Base-by-base conservation (phyloP, 2,329 filamentous ascomycete genomes). In the Fusarium sp. region DNA sequence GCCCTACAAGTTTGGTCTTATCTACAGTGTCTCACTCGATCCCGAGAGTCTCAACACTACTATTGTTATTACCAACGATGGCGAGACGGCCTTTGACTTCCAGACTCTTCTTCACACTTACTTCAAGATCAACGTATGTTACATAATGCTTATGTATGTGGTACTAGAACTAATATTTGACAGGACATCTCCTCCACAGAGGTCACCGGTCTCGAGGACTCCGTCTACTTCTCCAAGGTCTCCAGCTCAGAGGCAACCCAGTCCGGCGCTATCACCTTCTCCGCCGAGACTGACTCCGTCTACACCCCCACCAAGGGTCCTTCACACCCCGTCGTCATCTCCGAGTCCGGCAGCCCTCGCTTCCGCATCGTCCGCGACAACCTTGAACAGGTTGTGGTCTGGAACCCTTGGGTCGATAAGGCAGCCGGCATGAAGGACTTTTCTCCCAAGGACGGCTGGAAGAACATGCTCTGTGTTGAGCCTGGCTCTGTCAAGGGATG, bases 341-440 rank as follows among this genome's bases (percentile, higher is more conserved):
- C 85, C 18, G 90, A 93, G 76, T 87, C 82, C 53, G 91, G 89
- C 66, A 87, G 87, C 77, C 85, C 90, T 17, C 84, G 87, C 54
- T 94, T 92, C 83, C 90, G 90, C 65, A 86, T 98, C 60, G 89
- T 92, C 42, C 90, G 96, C 68, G 94, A 98, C 81, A 95, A 94
- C 73, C 87, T 99, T 73, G 88, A 89, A 69, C 93, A 98, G 74
- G 91, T 96, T 18, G 95, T 98, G 2, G 92, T 98, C 33, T 99
- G 96, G 96, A 99, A 99, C 82, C 96, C 96, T 3, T 98, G 95
- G 94, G 86, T 87, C 42, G 93, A 95, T 70, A 97, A 97, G 85
- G 90, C 93, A 3, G 89, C 90, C 75, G 87, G 87, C 8, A 97
- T 97, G 83, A 90, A 85, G 56, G 96, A 99, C 81, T 98, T 98